phyloP scores from a whole-genome alignment of 805 yeast species.

The Candida peoriensis region DNA sequence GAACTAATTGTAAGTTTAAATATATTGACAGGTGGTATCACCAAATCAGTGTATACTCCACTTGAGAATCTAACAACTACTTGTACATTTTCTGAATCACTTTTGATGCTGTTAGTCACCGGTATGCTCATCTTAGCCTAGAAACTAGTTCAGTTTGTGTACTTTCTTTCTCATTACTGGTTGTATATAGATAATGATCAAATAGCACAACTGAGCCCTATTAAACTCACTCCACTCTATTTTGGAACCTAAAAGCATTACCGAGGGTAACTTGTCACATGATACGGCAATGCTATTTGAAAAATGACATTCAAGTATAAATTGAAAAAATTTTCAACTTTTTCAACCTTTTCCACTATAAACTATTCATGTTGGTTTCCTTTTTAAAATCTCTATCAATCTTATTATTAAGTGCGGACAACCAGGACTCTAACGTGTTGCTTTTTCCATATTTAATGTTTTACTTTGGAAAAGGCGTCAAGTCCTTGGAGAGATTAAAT shows the following conservation, averaged over 20 bases:
- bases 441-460: constrained; percentile 34
- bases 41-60: constrained; percentile 35
- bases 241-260: too few relatives aligned
- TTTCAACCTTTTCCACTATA: constrained; percentile 1
- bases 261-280: too few relatives aligned
- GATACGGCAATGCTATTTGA: too few relatives aligned
- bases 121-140: constrained; percentile 6
- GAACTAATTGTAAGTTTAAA: constrained; percentile 31
- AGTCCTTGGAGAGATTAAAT: constrained; percentile 62
- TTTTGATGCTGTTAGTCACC: background rate
- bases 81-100: constrained; percentile 6
- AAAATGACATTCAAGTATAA: constrained; percentile 2
- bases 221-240: too few relatives aligned
- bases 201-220: too few relatives aligned
- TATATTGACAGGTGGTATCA: constrained; percentile 30
- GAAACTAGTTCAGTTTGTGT: too few relatives aligned
- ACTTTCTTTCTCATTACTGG: too few relatives aligned
- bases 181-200: too few relatives aligned
- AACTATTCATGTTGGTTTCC: too few relatives aligned
- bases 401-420: constrained; percentile 56
- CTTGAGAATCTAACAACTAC: constrained; percentile 43
- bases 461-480: constrained; percentile 51
- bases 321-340: constrained; percentile 3
- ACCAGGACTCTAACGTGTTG: constrained; percentile 77
- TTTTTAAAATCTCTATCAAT: too few relatives aligned